Evolutionary conservation across 2,329 filamentous ascomycete genomes (phyloP), one percentile per base, ranked within the genome.

Genomic region (Mariannaea elegans): DNA sequence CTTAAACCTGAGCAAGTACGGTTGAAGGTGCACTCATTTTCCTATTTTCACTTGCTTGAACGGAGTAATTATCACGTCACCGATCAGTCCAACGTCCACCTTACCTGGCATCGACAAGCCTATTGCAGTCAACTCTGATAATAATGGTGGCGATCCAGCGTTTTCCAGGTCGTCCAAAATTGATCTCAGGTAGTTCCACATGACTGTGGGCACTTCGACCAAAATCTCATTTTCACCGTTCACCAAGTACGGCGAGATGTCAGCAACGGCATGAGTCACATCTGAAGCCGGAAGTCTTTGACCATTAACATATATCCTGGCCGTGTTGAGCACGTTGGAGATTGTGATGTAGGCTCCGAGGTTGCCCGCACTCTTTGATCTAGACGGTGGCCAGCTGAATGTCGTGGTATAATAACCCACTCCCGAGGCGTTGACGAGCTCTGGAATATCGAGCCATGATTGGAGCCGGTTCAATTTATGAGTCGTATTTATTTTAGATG

Each of bases 371-470:
- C 7, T 24, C 2, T 13, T 23, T 5, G 27, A 8, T 14, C 21
- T 14, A 8, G 21, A 18, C 3, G 50, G 36, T 7, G 50, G 31
- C 56, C 50, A 55, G 12, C 32, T 9, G 14, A 59, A 55, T 2
- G 29, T 59, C 6, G 50, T 46, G 5, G 29, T 55, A n/a, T 59
- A 59, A n/a, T 44, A 59, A 4, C 56, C 56, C 29, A 54, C n/a
- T 3, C 56, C 56, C 5, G 56, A 59, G 5, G 39, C 23, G 13
- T 59, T 59, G 3, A 18, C 13, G 1, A 59, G 56, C 7, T 29
- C 24, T 3, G 50, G 46, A 7, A 59, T 38, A 8, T 50, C 36
- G 7, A 14, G 24, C 56, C 56, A 59, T 9, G 56, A 50, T 10
- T n/a, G 4, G 8, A 31, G 16, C 12, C 4, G 18, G 1, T 10